Percentiles rank a stretch among this genome's conserved stretches.
These are phyloP conservation scores for Ophiosphaerella herpotricha DNA, from an alignment of 2,329 filamentous ascomycete genomes.

Conservation along the genomic window DNA sequence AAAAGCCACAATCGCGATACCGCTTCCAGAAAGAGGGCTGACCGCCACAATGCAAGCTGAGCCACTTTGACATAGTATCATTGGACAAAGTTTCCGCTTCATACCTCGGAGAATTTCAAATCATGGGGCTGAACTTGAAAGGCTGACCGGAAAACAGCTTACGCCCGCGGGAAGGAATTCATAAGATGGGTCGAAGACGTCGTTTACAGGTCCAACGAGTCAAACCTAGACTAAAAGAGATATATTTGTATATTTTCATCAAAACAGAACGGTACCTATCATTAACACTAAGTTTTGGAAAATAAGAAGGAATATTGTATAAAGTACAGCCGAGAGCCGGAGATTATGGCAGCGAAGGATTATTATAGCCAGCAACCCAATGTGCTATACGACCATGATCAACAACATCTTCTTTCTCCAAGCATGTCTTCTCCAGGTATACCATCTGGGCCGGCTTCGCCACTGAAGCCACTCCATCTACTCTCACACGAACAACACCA, in stretches of 20 bases:
- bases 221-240: neutral
- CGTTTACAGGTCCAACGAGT: neutral
- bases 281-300: neutral
- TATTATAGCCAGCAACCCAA: conserved; percentile 15
- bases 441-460: conserved; percentile 10
- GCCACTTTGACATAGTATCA: neutral
- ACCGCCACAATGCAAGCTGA: conserved; percentile 10
- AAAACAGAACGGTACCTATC: neutral
- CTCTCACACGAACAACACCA: conserved; percentile 10
- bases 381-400: conserved; percentile 3
- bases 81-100: neutral
- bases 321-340: neutral
- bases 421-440: conserved; percentile 10
- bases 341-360: conserved; percentile 16
- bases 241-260: neutral
- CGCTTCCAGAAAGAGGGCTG: conserved; percentile 8
- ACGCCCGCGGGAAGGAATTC: neutral
- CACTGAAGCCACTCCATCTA: conserved; percentile 21
- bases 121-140: conserved; percentile 5
- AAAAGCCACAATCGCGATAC: conserved; percentile 15
- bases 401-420: conserved; percentile 18
- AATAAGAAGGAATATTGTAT: neutral
- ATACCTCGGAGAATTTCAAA: conserved; percentile 3
- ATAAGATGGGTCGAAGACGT: conserved; percentile 1
- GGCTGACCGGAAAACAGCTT: neutral